Evolutionary conservation across 805 yeast genomes (phyloP).

Genomic region (Candida andamanensis): DNA sequence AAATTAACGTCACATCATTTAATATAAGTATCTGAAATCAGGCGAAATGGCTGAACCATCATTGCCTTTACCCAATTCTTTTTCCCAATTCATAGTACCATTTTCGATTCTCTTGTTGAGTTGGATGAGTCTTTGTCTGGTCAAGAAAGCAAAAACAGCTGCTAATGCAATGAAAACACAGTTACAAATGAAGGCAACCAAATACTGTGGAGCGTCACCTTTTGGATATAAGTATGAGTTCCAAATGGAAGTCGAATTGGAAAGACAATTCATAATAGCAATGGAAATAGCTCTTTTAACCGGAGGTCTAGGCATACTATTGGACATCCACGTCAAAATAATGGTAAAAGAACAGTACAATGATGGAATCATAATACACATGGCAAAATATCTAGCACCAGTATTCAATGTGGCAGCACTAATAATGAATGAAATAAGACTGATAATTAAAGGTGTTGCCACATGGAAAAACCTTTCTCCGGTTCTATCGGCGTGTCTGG

Average conservation of each 20-base stretch:
- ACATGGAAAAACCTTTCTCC: conserved; percentile 53
- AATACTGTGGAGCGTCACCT: conserved; percentile 41
- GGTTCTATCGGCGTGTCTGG: conserved; percentile 51
- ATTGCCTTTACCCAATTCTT: conserved; percentile 42
- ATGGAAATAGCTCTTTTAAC: conserved; percentile 54
- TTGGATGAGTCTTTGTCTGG: conserved; percentile 32
- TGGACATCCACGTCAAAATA: conserved; percentile 52
- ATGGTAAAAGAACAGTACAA: conserved; percentile 51
- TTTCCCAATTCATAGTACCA: conserved; percentile 48
- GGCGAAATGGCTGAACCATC: conserved; percentile 38
- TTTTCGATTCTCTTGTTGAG: conserved; percentile 39
- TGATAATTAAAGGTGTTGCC: conserved; percentile 34
- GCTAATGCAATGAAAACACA: conserved; percentile 42
- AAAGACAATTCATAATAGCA: conserved; percentile 52
- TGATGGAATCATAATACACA: conserved; percentile 56
- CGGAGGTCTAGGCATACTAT: conserved; percentile 54
- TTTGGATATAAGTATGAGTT: conserved; percentile 48
- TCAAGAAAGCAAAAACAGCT: conserved; percentile 31
- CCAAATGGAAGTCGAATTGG: conserved; percentile 55
- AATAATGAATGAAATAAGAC: conserved; percentile 44
- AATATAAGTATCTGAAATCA: conserved; percentile 40
- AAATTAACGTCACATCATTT: conserved; percentile 5
- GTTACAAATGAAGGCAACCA: conserved; percentile 44
- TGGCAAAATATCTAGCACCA: conserved; percentile 55
- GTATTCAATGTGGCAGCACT: conserved; percentile 47